A percentile compares a stretch with the other conserved stretches of the same genome.
phyloP scores from a whole-genome alignment of 257 asterid genomes.

The Fraxinus excelsior region DNA sequence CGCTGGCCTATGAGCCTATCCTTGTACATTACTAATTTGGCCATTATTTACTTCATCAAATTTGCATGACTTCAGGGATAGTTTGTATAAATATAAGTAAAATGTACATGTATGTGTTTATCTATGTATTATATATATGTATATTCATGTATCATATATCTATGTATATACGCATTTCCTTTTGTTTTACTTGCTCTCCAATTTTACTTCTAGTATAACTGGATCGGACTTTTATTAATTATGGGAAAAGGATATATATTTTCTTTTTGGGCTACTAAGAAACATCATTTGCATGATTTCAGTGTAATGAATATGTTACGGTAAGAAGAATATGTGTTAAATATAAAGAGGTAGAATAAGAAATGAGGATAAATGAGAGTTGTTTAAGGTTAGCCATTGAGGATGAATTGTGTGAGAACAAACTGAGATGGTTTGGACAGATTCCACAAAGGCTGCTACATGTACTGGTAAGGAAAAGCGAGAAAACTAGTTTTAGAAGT shows the following conservation, averaged over 20 bases:
- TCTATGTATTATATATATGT: too few relatives aligned
- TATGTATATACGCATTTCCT: background rate
- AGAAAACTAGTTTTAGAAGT: background rate
- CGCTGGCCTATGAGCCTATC: conserved; percentile 11
- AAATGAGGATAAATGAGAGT: background rate
- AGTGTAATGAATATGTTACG: background rate
- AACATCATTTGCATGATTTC: background rate
- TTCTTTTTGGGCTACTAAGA: background rate
- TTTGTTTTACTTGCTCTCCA: background rate
- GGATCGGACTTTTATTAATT: background rate
- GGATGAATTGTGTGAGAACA: background rate
- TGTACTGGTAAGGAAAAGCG: background rate
- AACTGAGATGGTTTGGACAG: background rate
- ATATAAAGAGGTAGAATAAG: background rate
- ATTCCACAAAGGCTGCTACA: background rate
- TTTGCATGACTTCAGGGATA: background rate
- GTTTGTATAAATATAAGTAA: background rate
- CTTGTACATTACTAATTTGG: background rate
- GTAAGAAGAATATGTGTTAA: background rate
- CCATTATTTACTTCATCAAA: conserved; percentile 5
- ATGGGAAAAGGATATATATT: background rate
- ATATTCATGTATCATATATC: background rate
- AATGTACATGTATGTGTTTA: background rate
- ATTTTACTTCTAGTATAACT: background rate
- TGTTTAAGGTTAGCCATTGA: background rate